These are phyloP conservation scores for Hyaloscypha finlandica DNA, from an alignment of 495 filamentous ascomycete species.

Conservation along the genomic window DNA sequence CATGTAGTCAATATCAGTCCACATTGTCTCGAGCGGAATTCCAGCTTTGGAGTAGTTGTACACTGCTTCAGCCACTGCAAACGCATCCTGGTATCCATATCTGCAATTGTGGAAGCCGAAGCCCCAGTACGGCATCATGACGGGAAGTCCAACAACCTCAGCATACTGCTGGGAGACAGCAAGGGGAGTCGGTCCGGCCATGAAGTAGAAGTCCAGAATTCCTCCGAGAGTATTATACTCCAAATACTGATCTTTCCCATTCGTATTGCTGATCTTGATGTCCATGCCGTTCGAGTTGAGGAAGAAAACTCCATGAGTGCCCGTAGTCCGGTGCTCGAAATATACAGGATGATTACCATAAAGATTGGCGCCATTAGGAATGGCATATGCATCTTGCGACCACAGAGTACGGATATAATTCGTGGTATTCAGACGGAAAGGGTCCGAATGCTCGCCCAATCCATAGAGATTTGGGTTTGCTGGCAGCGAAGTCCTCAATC, in stretches of 20 bases:
- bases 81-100: constrained; percentile 79
- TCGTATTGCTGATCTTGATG: constrained; percentile 71
- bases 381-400: constrained; percentile 71
- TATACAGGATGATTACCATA: constrained; percentile 88
- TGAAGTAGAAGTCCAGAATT: constrained; percentile 82
- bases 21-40: constrained; percentile 87
- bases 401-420: constrained; percentile 82
- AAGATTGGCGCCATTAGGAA: constrained; percentile 67
- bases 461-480: constrained; percentile 73
- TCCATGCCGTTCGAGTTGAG: constrained; percentile 89
- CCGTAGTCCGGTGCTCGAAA: constrained; percentile 69
- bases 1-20: constrained; percentile 90
- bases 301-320: constrained; percentile 82
- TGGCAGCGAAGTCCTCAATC: constrained; percentile 69
- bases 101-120: constrained; percentile 84
- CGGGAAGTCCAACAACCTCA: constrained; percentile 65
- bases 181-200: constrained; percentile 70
- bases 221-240: constrained; percentile 86
- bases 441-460: constrained; percentile 77
- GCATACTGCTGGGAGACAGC: constrained; percentile 76
- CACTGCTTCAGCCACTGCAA: constrained; percentile 76
- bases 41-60: constrained; percentile 73
- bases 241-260: constrained; percentile 66
- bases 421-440: constrained; percentile 67
- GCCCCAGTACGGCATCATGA: constrained; percentile 85